Base-by-base conservation (phyloP, 2,329 filamentous ascomycete genomes). In the Xylogone sp. region DNA sequence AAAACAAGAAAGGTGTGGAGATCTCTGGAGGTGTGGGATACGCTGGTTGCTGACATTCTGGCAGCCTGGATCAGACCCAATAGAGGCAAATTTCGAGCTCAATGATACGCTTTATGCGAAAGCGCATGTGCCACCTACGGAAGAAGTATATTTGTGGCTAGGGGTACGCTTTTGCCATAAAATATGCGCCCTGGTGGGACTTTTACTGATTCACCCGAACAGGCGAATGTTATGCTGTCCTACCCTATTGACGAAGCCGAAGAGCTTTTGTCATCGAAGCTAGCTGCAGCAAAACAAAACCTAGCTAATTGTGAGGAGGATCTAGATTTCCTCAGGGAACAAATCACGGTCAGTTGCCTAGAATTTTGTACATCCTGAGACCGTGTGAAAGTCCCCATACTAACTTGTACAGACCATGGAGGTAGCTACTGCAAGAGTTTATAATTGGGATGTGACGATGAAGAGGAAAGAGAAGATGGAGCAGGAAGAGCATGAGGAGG, bases 381-480 rank as follows among this genome's bases (percentile, higher is more conserved):
- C 31, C 31, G 20, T 16, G n/a, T 16, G 34, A 18, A 16, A 3
- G 48, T 13, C 53, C 34, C 21, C 45, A 43, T n/a, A n/a, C 9
- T 47, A 8, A 44, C 12, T 24, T 21, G 10, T 34, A 54, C 47
- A 62, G 58, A 60, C 51, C n/a, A 86, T 99, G 76, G 94, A 99
- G 71, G 94, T 99, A 29, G 94, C 94, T 3, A 91, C 93, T 42
- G 94, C 94, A 20, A 81, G 94, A 58, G 92, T 99, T n/a, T 97
- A 99, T 72, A 99, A 99, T 71, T 97, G 94, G 93, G 94, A 99
- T 65, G 91, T 99, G 3, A 90, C 93, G 43, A 89, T 96, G 75
- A 90, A 95, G 72, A 80, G 94, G 61, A 97, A 96, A 76, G 91
- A 96, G 55, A 94, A 91, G 69, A 77, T 73, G 3, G 84, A 87